A percentile compares a stretch with the other conserved stretches of the same genome.
Conservation (phyloP, 1,284 basidiomycete species). For the Peniophora sp. region DNA sequence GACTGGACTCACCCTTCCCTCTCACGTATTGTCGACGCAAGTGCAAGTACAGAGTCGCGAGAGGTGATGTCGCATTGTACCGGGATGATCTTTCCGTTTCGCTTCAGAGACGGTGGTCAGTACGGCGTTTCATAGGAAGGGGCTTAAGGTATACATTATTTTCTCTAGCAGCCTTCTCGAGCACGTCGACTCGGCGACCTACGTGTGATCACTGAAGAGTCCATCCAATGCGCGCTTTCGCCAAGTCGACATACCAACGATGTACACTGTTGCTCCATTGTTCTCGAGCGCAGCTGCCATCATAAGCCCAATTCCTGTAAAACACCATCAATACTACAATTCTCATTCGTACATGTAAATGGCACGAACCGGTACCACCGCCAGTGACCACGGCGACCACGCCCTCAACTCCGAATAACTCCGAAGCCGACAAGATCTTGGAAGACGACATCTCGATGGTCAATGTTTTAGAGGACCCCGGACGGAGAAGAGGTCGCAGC, state of each 20-base stretch:
- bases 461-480: too few species aligned
- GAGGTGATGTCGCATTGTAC: constrained; percentile 60
- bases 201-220: too few species aligned
- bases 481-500: too few species aligned
- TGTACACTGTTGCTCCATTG: constrained; percentile 70
- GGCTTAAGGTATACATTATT: constrained; percentile 26
- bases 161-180: constrained; percentile 46
- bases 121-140: background rate
- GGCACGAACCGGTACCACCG: constrained; percentile 30
- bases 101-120: constrained; percentile 27
- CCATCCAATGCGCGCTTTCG: too few species aligned
- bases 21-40: constrained; percentile 46
- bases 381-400: constrained; percentile 62
- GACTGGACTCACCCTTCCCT: constrained; percentile 49
- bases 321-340: too few species aligned
- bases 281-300: constrained; percentile 64
- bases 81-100: constrained; percentile 54
- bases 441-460: too few species aligned
- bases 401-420: constrained; percentile 53
- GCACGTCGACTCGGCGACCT: constrained; percentile 44
- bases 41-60: constrained; percentile 42
- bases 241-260: constrained; percentile 31
- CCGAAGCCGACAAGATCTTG: constrained; percentile 3
- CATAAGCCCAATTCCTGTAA: constrained; percentile 63
- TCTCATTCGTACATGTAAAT: too few species aligned